A percentile compares a stretch with the other conserved stretches of the same genome.
Evolutionary conservation across 1,139 yeast genomes (phyloP).

Genomic region (Suhomyces terraborum): DNA sequence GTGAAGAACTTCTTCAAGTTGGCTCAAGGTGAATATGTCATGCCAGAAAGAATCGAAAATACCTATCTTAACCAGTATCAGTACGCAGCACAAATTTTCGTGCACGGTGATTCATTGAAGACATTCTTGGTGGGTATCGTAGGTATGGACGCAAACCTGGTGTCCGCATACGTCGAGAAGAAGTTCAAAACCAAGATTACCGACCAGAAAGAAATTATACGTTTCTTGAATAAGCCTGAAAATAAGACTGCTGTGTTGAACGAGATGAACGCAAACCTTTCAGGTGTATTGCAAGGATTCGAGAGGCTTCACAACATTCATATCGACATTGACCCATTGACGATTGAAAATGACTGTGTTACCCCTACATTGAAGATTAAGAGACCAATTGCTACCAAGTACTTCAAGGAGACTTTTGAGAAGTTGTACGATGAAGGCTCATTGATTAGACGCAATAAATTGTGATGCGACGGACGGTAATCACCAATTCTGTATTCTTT

Average conservation of each 20-base stretch:
- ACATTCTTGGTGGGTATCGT: slow-evolving; percentile 36
- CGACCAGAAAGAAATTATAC: slow-evolving; percentile 30
- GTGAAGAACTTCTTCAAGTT: slow-evolving; percentile 81
- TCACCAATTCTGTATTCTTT: neutral
- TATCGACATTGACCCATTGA: slow-evolving; percentile 67
- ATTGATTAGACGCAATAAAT: slow-evolving; percentile 18
- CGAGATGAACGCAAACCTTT: slow-evolving; percentile 30
- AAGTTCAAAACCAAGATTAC: slow-evolving; percentile 14
- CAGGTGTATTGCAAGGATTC: slow-evolving; percentile 43
- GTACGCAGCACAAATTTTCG: slow-evolving; percentile 55
- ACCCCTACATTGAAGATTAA: slow-evolving; percentile 80
- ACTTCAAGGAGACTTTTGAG: slow-evolving; percentile 50
- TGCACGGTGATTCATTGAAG: slow-evolving; percentile 29
- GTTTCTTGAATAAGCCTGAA: slow-evolving; percentile 31
- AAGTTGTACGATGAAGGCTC: slow-evolving; percentile 64
- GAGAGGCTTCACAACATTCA: slow-evolving; percentile 66
- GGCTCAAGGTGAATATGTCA: slow-evolving; percentile 80
- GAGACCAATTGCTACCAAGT: slow-evolving; percentile 58
- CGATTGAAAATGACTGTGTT: slow-evolving; percentile 59
- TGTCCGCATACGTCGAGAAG: slow-evolving; percentile 15
- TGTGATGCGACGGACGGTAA: slow-evolving; percentile 4
- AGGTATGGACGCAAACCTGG: slow-evolving; percentile 47
- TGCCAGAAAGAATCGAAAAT: slow-evolving; percentile 78
- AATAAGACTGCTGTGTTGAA: slow-evolving; percentile 31
- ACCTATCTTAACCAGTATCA: slow-evolving; percentile 57